Evolutionary conservation across 495 filamentous ascomycete species (phyloP).

Genomic region (Xylaria curta): DNA sequence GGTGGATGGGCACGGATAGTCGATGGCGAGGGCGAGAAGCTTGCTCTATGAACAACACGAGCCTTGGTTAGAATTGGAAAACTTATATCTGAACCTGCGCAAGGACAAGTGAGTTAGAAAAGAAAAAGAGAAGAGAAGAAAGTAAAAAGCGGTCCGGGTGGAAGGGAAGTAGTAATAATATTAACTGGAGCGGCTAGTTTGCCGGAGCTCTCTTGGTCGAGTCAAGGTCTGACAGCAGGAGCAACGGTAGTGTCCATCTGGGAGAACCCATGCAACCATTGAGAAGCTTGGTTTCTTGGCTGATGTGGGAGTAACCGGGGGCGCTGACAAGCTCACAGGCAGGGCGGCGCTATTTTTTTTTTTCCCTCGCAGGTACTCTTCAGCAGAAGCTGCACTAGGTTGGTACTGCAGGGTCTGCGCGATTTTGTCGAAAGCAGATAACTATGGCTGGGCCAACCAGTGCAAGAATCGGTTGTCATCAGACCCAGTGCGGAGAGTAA

Average conservation of each 20-base stretch:
- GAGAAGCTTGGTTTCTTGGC: slow-evolving; percentile 37
- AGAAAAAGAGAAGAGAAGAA: slow-evolving; percentile 31
- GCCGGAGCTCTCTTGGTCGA: slow-evolving; percentile 24
- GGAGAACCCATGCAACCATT: slow-evolving; percentile 23
- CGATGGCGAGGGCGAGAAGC: slow-evolving; percentile 24
- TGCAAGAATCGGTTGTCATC: slow-evolving; percentile 36
- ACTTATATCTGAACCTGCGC: slow-evolving; percentile 31
- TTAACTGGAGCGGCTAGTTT: slow-evolving; percentile 37
- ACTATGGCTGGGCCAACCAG: slow-evolving; percentile 29
- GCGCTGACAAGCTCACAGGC: slow-evolving; percentile 33
- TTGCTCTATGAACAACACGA: slow-evolving; percentile 44
- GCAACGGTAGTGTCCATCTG: slow-evolving; percentile 17
- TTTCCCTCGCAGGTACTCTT: slow-evolving; percentile 10
- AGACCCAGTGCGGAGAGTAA: slow-evolving; percentile 40
- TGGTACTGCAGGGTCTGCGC: slow-evolving; percentile 31
- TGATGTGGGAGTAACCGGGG: slow-evolving; percentile 22
- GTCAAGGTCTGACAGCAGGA: slow-evolving; percentile 34
- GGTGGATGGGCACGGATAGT: background rate
- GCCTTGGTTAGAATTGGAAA: slow-evolving; percentile 37
- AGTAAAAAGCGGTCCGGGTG: slow-evolving; percentile 34
- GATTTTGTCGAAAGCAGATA: slow-evolving; percentile 40
- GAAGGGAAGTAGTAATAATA: slow-evolving; percentile 40
- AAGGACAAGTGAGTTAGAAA: slow-evolving; percentile 44
- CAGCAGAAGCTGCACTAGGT: background rate
- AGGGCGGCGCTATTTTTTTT: slow-evolving; percentile 28